Base-by-base conservation (phyloP, 75 land plant species). In the Selaginella tamariscina region DNA sequence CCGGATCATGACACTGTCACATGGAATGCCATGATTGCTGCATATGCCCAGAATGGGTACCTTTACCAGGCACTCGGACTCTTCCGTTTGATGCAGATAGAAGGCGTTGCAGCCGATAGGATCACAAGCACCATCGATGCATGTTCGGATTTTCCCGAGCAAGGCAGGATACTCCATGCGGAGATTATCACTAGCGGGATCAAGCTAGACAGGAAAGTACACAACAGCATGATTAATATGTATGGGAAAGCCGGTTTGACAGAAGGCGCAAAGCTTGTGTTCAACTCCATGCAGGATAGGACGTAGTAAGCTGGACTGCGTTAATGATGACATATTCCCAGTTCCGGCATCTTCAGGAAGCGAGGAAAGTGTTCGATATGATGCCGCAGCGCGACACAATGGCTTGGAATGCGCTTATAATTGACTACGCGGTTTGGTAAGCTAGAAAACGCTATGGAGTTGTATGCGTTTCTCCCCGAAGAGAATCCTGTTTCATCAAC, bases 21-120 rank as follows among this genome's bases (percentile, higher is more conserved):
- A 1, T 85, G 74, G 73, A 80, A 78, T 13, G 71, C 85, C 23
- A 64, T 85, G 9, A 80, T 85, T 33, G 73, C 80, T 13, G 77
- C 75, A 0, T 74, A 74, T 65, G 55, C 77, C 56, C 65, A 66
- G 31, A 20, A 67, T 21, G 74, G 74, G 15, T 5, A 67, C 11
- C 21, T 23, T 22, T 27, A 72, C 15, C 49, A 39, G 49, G 49
- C 49, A 15, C 5, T 39, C 49, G 49, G 15, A 5, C 49, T 39
- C 49, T 39, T 39, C 15, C 49, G 49, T 5, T 15, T 39, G 49
- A 39, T 39, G 49, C 49, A 39, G 15, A 39, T 39, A 5, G 49
- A 39, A 15, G 49, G 49, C 49, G 49, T 39, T 15, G 49, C 49
- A 15, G 49, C 49, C 11, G 49, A 39, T 39, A 5, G 49, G 11